Conservation (phyloP, 306 rosid species). For the Prunus mongolica region DNA sequence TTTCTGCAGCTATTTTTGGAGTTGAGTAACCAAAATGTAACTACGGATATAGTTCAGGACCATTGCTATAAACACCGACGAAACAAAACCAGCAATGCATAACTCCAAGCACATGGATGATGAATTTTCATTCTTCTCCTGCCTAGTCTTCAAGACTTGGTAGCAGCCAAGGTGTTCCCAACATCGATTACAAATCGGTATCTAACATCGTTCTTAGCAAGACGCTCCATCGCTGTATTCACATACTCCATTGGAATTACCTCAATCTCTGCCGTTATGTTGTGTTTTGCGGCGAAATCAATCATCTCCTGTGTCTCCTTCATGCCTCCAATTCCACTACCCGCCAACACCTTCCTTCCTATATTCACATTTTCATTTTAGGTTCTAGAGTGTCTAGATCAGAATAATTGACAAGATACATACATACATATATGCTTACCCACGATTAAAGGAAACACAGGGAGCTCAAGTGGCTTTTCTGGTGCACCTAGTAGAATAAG, state of each 20-base stretch:
- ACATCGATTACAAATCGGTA: slow-evolving; percentile 49
- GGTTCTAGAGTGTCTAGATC: neutral
- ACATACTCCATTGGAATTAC: slow-evolving; percentile 41
- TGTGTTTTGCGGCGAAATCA: slow-evolving; percentile 50
- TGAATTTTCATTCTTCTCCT: neutral
- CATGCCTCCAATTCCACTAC: slow-evolving; percentile 33
- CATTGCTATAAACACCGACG: no score
- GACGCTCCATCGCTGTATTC: slow-evolving; percentile 48
- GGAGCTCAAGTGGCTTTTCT: slow-evolving; percentile 32
- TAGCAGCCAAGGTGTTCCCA: slow-evolving; percentile 14
- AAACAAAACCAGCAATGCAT: neutral
- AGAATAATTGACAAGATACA: neutral
- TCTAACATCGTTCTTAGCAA: slow-evolving; percentile 41
- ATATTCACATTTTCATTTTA: neutral
- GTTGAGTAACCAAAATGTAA: no score
- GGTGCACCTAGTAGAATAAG: slow-evolving; percentile 45
- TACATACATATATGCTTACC: neutral
- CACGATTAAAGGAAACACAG: slow-evolving; percentile 15
- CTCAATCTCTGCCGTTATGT: slow-evolving; percentile 43
- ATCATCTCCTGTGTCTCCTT: slow-evolving; percentile 43
- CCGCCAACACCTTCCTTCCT: slow-evolving; percentile 42
- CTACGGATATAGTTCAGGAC: no score
- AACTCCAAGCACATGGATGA: neutral
- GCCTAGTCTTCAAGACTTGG: neutral
- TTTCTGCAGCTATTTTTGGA: no score